Conservation (phyloP, 441 rosid genomes). For the Syzygium malaccense region DNA sequence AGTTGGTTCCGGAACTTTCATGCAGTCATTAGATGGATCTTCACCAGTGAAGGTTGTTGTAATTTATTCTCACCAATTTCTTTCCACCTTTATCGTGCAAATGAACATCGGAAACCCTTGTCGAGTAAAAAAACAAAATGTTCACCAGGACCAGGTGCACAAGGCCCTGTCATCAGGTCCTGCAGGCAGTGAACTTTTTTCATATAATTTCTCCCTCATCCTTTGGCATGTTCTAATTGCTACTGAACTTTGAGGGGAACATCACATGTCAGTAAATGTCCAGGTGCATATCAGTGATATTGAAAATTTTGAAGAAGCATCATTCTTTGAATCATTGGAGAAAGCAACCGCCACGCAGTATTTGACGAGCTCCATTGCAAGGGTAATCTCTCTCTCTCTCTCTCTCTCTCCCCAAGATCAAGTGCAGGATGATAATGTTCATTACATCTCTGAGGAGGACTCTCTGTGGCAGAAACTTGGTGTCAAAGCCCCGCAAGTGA, state of each 20-base stretch:
- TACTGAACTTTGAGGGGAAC: not conserved
- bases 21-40: slow-evolving; percentile 70
- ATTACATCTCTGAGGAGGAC: not conserved
- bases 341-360: slow-evolving; percentile 74
- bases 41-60: slow-evolving; percentile 45
- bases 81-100: not conserved
- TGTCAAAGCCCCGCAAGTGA: slow-evolving; percentile 77
- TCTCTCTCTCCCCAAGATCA: not conserved
- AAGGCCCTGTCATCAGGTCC: not conserved
- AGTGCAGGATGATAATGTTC: not conserved
- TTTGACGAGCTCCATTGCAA: slow-evolving; percentile 63
- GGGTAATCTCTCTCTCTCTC: slow-evolving; percentile 22
- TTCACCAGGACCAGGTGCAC: not conserved
- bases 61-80: not conserved
- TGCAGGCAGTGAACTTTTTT: not conserved
- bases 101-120: not conserved
- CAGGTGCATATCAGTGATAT: slow-evolving; percentile 73
- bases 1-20: slow-evolving; percentile 71
- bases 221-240: not conserved
- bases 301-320: slow-evolving; percentile 82
- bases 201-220: not conserved
- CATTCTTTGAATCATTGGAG: slow-evolving; percentile 91
- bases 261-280: not conserved
- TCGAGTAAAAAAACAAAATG: not conserved
- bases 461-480: slow-evolving; percentile 70